Evolutionary conservation across 2,329 filamentous ascomycete species (phyloP).

Genomic region (Pseudocercospora macadamiae): DNA sequence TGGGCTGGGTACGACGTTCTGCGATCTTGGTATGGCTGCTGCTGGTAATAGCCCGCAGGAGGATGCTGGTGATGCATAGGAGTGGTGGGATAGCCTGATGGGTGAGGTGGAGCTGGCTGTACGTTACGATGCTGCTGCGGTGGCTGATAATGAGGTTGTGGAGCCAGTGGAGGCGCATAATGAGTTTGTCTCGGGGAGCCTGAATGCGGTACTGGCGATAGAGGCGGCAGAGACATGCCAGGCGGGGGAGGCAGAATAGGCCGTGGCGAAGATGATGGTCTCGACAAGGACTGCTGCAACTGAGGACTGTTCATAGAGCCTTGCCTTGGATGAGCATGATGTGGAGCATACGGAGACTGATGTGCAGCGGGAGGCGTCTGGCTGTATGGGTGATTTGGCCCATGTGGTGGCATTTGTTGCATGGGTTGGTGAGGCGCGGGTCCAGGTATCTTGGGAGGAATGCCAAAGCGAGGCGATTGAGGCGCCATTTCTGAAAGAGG

Average conservation of each 20-base stretch:
- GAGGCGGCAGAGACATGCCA: slow-evolving; percentile 38
- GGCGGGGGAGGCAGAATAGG: slow-evolving; percentile 43
- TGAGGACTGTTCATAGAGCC: slow-evolving; percentile 35
- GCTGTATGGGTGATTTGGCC: slow-evolving; percentile 33
- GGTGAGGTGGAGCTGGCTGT: slow-evolving; percentile 25
- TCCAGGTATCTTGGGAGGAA: slow-evolving; percentile 31
- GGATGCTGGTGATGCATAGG: slow-evolving; percentile 35
- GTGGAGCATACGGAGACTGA: slow-evolving; percentile 42
- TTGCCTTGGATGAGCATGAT: slow-evolving; percentile 33
- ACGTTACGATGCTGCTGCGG: slow-evolving; percentile 24
- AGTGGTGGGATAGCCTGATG: slow-evolving; percentile 25
- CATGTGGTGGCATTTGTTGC: slow-evolving; percentile 32
- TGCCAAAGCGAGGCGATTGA: slow-evolving; percentile 36
- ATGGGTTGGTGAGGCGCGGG: slow-evolving; percentile 20
- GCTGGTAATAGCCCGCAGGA: slow-evolving; percentile 37
- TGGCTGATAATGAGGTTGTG: slow-evolving; percentile 31
- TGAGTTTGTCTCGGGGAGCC: slow-evolving; percentile 37
- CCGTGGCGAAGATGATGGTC: slow-evolving; percentile 40
- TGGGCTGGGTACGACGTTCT: slow-evolving; percentile 34
- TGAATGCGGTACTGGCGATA: slow-evolving; percentile 33
- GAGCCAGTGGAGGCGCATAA: slow-evolving; percentile 15
- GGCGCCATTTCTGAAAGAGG: slow-evolving; percentile 41
- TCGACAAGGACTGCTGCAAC: slow-evolving; percentile 35
- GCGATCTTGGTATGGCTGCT: slow-evolving; percentile 30
- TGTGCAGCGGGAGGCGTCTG: slow-evolving; percentile 40